Evolutionary conservation across 2,329 filamentous ascomycete genomes (phyloP), one percentile per base, ranked within the genome.

Genomic region (Venturia oleaginea): DNA sequence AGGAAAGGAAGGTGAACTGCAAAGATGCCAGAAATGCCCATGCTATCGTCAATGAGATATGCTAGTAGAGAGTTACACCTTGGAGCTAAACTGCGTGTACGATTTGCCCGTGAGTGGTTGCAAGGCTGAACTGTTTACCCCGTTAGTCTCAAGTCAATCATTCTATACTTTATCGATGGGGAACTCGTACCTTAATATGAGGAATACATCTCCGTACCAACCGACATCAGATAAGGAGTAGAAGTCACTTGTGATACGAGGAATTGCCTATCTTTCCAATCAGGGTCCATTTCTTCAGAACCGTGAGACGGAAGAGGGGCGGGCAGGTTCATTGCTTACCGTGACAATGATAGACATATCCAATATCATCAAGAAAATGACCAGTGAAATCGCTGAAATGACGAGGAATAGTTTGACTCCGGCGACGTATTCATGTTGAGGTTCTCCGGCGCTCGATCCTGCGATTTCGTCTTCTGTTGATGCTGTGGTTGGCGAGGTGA

Each of bases 81-180:
- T 81, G 65, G 84, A 76, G 15, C 78, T 74, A 67, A 84, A 85
- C 71, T 81, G 83, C 62, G 83, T 86, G 8, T 84, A 89, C 1
- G 87, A 83, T 73, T 81, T 81, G 34, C 78, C 81, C 51, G 76
- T 81, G 1, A 77, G 77, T 4, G 79, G 79, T 65, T 80, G 79
- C 0, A 76, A 67, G 0, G 48, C 61, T 19, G 13, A 62, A 37
- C 59, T 61, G n/a, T 17, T 17, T 17, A n/a, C 4, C 74, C 70
- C 40, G 73, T 76, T 6, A 73, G 78, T 38, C 7, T 32, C 30
- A n/a, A 37, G 24, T 5, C n/a, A n/a, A n/a, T n/a, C n/a, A n/a
- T n/a, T n/a, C n/a, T n/a, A n/a, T n/a, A n/a, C n/a, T n/a, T n/a
- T n/a, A n/a, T n/a, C n/a, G n/a, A n/a, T n/a, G n/a, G n/a, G n/a